These are phyloP conservation scores for Asclepias syriaca DNA, from an alignment of 257 asterid genomes.

Conservation along the genomic window DNA sequence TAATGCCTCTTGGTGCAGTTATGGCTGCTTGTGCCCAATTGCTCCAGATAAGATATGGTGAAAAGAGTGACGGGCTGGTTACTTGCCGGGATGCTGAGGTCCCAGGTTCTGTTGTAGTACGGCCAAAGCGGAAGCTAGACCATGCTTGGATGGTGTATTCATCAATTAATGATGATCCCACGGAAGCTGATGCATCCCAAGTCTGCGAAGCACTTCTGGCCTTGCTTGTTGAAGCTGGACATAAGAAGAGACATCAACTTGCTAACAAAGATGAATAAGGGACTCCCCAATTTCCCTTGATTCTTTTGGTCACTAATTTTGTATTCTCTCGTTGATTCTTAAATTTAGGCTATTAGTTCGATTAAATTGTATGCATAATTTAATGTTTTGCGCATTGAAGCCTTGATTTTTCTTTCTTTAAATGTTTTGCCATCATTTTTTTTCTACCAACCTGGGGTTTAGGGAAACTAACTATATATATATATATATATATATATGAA, in stretches of 20 bases:
- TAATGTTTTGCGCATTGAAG: background rate
- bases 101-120: slow-evolving; percentile 81
- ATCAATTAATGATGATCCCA: slow-evolving; percentile 58
- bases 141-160: slow-evolving; percentile 99
- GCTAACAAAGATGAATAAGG: slow-evolving; percentile 47
- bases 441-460: too few species aligned
- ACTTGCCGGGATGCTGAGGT: slow-evolving; percentile 97
- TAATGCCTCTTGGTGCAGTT: slow-evolving; percentile 95
- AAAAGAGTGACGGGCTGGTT: slow-evolving; percentile 93
- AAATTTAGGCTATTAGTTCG: background rate
- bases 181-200: slow-evolving; percentile 81
- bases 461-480: too few species aligned
- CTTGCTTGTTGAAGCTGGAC: slow-evolving; percentile 70
- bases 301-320: background rate
- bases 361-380: too few species aligned
- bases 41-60: slow-evolving; percentile 82
- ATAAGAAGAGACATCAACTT: slow-evolving; percentile 40
- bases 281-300: too few species aligned
- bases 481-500: too few species aligned
- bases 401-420: background rate
- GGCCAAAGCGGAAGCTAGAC: slow-evolving; percentile 79
- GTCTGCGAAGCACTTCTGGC: slow-evolving; percentile 88
- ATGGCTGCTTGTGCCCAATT: slow-evolving; percentile 99
- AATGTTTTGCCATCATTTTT: too few species aligned
- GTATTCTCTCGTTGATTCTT: background rate